Conservation (phyloP, 2,329 filamentous ascomycete genomes). For the Neurospora sp. region DNA sequence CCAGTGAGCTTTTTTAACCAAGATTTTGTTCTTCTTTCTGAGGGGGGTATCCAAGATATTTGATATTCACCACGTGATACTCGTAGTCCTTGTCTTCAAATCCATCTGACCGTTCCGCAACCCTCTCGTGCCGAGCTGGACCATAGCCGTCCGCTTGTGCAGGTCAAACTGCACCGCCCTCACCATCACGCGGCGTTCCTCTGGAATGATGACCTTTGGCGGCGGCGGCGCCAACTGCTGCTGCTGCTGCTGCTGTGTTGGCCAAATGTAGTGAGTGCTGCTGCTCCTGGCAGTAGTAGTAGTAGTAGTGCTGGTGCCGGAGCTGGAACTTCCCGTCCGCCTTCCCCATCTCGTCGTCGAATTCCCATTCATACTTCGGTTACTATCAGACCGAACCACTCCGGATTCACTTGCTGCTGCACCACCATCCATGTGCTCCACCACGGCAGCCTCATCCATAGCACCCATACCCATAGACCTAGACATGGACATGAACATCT, state of each 20-base stretch:
- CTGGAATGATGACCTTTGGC: constrained; percentile 32
- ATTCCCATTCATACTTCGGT: not conserved
- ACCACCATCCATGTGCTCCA: not conserved
- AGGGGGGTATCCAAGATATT: not conserved
- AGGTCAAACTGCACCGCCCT: constrained; percentile 48
- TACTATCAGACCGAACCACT: not conserved
- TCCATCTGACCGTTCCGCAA: constrained; percentile 37
- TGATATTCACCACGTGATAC: constrained; percentile 32
- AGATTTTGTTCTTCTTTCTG: not conserved
- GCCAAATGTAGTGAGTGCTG: constrained; percentile 3
- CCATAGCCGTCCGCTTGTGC: constrained; percentile 36
- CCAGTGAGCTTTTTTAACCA: not conserved
- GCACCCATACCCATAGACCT: constrained; percentile 1
- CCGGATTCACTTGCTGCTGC: not conserved
- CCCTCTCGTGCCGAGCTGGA: constrained; percentile 45
- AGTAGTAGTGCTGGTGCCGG: not conserved
- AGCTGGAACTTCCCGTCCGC: constrained; percentile 10
- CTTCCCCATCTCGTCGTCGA: not conserved
- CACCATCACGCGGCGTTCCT: constrained; percentile 46
- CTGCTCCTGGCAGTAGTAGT: constrained; percentile 4
- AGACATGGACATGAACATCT: constrained; percentile 13
- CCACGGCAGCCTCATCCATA: constrained; percentile 12
- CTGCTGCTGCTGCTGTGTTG: not conserved
- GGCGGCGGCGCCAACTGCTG: constrained; percentile 11
- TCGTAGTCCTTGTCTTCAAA: constrained; percentile 34